These are phyloP conservation scores for Crithidia brevicula DNA, from an alignment of 208 protist species.

Conservation along the genomic window DNA sequence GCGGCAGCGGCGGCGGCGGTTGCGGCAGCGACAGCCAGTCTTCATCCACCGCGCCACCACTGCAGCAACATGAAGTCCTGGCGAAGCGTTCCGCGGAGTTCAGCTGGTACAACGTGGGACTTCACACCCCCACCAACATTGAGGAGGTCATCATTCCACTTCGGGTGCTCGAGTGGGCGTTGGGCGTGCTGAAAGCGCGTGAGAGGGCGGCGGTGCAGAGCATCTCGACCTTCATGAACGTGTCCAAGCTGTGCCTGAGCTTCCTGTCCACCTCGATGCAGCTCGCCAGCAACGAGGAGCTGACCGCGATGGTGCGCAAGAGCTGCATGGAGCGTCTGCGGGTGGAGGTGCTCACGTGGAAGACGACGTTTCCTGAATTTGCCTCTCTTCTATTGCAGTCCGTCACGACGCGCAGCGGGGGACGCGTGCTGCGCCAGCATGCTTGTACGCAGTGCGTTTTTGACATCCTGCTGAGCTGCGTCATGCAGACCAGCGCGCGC, in stretches of 20 bases:
- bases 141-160: conserved; percentile 24
- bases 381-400: conserved; percentile 61
- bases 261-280: conserved; percentile 74
- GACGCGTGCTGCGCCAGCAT: conserved; percentile 65
- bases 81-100: conserved; percentile 29
- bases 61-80: conserved; percentile 30
- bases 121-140: conserved; percentile 31
- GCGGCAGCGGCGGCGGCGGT: no score
- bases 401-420: conserved; percentile 55
- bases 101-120: conserved; percentile 29
- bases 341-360: conserved; percentile 63
- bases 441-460: conserved; percentile 70
- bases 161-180: conserved; percentile 29
- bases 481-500: conserved; percentile 15
- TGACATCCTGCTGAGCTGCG: conserved; percentile 72
- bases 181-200: conserved; percentile 34
- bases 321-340: conserved; percentile 44
- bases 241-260: conserved; percentile 67
- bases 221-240: conserved; percentile 36
- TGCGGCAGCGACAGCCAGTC: conserved; percentile 13
- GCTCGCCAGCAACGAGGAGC: conserved; percentile 53
- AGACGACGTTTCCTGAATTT: conserved; percentile 55
- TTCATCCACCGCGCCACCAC: neutral
- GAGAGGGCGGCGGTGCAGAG: conserved; percentile 18
- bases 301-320: conserved; percentile 47